Evolutionary conservation across 805 yeast species (phyloP), one percentile per base, ranked within the genome.

Genomic region (Lachancea mirantina): DNA sequence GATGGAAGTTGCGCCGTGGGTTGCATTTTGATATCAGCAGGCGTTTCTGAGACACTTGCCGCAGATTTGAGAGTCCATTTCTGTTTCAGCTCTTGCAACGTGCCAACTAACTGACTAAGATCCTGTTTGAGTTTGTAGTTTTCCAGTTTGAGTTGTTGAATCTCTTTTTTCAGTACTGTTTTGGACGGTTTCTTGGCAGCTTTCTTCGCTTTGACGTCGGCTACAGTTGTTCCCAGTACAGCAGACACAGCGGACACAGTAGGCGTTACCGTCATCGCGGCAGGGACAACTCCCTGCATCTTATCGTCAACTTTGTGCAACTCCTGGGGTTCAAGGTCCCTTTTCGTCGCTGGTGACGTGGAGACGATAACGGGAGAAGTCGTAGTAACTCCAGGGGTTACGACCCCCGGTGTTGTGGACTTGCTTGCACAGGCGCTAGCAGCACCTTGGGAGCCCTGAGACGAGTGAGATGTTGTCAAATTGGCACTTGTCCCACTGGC

Each of bases 101-200:
- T 43, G 13, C 50, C 50, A 5, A 48, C 50, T 19, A 50, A 32
- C 21, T 40, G 45, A 9, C 47, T 43, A 26, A 50, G 36, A 23
- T 50, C 52, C 30, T 43, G 38, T 34, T 50, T 50, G 34, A 50
- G 38, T 29, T 45, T 36, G 19, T 38, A 45, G 31, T 50, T 50
- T 28, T 50, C 49, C 18, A 39, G 33, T 30, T 47, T 43, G 26
- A 49, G 41, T 21, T 39, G 39, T 24, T 42, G 42, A 10, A 50
- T 48, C 27, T 48, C 51, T 28, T 43, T 47, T 25, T 46, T 48
- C 32, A 49, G 33, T 4, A 43, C 39, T 26, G 41, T 36, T 28
- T 44, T 33, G 30, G 35, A 28, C 19, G 38, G 40, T 31, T 40
- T 40, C 22, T 29, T 34, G 17, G 23, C 17, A 30, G 30, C 30